Evolutionary conservation across 1,284 basidiomycete species (phyloP).

Genomic region (Ustilago crameri): DNA sequence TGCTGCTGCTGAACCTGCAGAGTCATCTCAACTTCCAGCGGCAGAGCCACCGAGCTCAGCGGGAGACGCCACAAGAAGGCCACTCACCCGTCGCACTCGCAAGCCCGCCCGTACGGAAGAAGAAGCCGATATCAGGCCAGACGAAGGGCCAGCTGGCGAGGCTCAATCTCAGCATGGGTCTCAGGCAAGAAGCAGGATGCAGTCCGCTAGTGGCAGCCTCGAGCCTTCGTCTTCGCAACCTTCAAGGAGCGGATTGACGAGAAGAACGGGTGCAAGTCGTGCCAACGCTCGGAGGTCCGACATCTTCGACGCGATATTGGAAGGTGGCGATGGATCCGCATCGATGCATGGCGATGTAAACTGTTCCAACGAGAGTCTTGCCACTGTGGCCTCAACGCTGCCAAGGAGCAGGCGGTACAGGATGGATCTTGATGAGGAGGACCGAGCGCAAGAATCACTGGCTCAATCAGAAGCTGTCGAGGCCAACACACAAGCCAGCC

Average conservation of each 20-base stretch:
- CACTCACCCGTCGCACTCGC: slow-evolving; percentile 42
- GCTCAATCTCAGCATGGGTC: background rate
- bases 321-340: background rate
- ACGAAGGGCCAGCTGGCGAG: background rate
- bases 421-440: slow-evolving; percentile 52
- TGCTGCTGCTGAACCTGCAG: background rate
- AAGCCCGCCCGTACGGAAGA: slow-evolving; percentile 10
- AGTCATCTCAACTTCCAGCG: background rate
- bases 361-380: background rate
- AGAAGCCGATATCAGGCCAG: background rate
- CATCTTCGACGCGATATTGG: slow-evolving; percentile 41
- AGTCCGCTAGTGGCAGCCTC: background rate
- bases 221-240: slow-evolving; percentile 18
- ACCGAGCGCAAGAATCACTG: slow-evolving; percentile 22
- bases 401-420: slow-evolving; percentile 40
- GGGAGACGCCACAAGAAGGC: slow-evolving; percentile 21
- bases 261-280: slow-evolving; percentile 38
- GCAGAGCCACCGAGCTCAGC: slow-evolving; percentile 9
- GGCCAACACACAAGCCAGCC: background rate
- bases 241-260: slow-evolving; percentile 27
- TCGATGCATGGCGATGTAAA: background rate
- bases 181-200: background rate
- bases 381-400: slow-evolving; percentile 2
- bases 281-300: slow-evolving; percentile 33
- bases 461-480: slow-evolving; percentile 6